Percentiles rank a stretch among this genome's conserved stretches.
These are phyloP conservation scores for Candolleomyces eurysporus DNA, from an alignment of 768 basidiomycete species.

Conservation along the genomic window DNA sequence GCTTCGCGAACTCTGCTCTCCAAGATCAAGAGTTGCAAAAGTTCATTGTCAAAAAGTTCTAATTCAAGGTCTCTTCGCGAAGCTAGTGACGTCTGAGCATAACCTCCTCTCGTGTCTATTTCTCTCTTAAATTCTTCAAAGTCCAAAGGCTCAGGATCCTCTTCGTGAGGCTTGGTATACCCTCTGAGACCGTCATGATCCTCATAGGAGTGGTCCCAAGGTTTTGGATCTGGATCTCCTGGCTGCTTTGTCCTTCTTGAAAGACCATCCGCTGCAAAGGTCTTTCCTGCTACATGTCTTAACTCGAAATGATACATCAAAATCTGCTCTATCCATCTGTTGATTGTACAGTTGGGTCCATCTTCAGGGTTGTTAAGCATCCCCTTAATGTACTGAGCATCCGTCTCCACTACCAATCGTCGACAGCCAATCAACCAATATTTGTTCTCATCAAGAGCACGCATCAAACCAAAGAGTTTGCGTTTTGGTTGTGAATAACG, in stretches of 20 bases:
- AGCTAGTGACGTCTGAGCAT: background rate
- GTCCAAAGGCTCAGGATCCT: conserved; percentile 2
- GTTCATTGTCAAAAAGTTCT: too few species aligned
- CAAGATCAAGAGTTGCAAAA: too few species aligned
- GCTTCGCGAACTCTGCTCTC: too few species aligned
- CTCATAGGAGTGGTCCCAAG: background rate
- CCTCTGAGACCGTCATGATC: background rate
- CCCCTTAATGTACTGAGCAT: background rate
- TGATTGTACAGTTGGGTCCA: conserved; percentile 11
- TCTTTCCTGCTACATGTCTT: conserved; percentile 9
- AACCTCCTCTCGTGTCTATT: conserved; percentile 4
- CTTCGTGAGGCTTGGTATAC: conserved; percentile 3
- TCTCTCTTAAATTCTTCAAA: conserved; percentile 4
- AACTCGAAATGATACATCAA: conserved; percentile 11
- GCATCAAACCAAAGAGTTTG: background rate
- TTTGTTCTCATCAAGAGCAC: background rate
- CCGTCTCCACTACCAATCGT: background rate
- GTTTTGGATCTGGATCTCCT: conserved; percentile 5
- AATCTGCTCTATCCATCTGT: conserved; percentile 10
- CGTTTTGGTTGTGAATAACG: conserved; percentile 14
- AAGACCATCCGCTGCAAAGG: conserved; percentile 17
- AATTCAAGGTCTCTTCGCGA: too few species aligned
- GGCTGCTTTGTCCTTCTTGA: conserved; percentile 11
- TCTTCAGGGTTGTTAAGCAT: conserved; percentile 6
- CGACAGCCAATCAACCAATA: background rate